These are phyloP conservation scores for Vitis hybrid DNA, from an alignment of 177 flowering plant genomes.

Conservation along the genomic window DNA sequence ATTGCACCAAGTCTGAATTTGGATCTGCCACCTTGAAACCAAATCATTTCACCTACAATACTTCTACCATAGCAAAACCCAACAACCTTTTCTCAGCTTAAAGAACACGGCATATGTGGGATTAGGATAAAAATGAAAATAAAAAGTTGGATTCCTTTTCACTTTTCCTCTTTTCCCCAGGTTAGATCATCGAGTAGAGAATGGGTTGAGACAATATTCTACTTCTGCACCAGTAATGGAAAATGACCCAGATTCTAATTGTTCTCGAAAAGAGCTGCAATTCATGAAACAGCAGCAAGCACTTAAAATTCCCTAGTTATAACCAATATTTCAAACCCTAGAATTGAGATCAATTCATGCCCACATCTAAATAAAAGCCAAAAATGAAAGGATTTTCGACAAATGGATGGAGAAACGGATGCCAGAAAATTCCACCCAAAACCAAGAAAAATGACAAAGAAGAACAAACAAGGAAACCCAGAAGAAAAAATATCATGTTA, in stretches of 20 bases:
- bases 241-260: neutral
- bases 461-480: neutral
- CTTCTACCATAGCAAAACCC: no score
- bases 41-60: no score
- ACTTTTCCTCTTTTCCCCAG: no score
- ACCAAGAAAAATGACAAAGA: neutral
- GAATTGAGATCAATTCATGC: neutral
- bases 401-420: no score
- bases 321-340: neutral
- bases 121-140: no score
- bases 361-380: neutral
- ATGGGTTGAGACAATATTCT: neutral
- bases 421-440: no score
- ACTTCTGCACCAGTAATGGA: neutral
- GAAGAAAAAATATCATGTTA: neutral
- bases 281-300: neutral
- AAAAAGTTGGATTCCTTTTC: no score
- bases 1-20: no score
- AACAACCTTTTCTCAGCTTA: no score
- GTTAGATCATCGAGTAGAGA: neutral
- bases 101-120: no score
- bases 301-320: slow-evolving; percentile 3
- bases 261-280: neutral
- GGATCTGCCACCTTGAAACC: no score
- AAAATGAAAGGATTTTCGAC: neutral